phyloP scores from a whole-genome alignment of 129 eudicot genomes.

The Sambucus nigra region DNA sequence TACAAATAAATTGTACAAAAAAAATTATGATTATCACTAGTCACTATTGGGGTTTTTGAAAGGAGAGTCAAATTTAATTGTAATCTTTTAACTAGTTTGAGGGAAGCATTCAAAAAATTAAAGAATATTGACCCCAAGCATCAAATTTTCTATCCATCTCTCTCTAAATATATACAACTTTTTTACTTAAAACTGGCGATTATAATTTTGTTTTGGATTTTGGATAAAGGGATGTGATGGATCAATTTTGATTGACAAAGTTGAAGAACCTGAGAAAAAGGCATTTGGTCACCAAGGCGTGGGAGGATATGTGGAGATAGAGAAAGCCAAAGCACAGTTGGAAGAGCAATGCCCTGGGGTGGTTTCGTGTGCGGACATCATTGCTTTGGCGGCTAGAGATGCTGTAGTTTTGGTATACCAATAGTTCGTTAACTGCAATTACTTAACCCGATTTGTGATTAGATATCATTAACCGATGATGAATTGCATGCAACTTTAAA shows the following conservation, averaged over 20 bases:
- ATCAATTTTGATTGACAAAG: slow-evolving; percentile 6
- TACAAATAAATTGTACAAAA: too few relatives aligned
- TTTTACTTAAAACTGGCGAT: too few relatives aligned
- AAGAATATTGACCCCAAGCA: too few relatives aligned
- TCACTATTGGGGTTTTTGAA: too few relatives aligned
- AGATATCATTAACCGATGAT: too few relatives aligned
- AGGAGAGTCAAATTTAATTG: too few relatives aligned
- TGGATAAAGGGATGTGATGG: slow-evolving; percentile 5
- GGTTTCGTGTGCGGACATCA: slow-evolving; percentile 8
- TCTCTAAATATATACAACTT: too few relatives aligned
- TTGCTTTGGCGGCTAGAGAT: slow-evolving; percentile 13
- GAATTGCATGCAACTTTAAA: neutral
- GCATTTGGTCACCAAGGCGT: neutral
- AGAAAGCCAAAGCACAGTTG: neutral
- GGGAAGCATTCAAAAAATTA: too few relatives aligned
- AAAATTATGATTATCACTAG: too few relatives aligned
- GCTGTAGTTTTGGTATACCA: neutral
- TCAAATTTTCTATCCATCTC: too few relatives aligned
- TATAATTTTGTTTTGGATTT: neutral
- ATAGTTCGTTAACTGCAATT: neutral
- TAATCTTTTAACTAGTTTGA: too few relatives aligned
- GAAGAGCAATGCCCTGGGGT: slow-evolving; percentile 1
- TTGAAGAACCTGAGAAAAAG: neutral
- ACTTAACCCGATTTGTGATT: neutral
- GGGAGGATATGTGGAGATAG: neutral